Evolutionary conservation across 2,329 filamentous ascomycete species (phyloP), one percentile per base, ranked within the genome.

Genomic region (Cordyceps cicadae): DNA sequence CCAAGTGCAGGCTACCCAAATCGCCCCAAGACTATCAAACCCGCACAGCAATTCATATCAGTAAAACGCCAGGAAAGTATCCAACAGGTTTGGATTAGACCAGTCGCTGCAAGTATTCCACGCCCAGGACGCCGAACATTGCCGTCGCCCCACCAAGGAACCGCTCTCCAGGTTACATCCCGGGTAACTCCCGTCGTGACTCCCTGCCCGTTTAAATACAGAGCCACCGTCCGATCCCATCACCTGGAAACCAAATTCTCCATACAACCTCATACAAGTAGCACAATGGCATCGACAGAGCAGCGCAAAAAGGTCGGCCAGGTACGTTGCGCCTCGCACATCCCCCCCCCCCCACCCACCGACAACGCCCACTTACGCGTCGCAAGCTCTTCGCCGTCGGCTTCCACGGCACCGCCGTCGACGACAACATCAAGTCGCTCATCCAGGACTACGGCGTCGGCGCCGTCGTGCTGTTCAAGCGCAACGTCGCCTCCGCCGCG

Each of bases 351-450:
- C 56, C 21, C 17, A 14, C 3, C 3, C 24, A 24, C 24, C 3
- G 8, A 43, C 29, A 24, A 39, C 46, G 45, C 12, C 21, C 26
- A 6, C 43, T 46, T 7, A 24, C 29, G 29, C 19, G 6, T n/a
- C 6, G 12, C 26, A 69, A 69, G 67, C 66, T 69, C 24, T 68
- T 69, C 29, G 67, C 66, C 11, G 66, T 67, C 45, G 67, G 67
- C 21, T 69, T 69, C 56, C 66, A 69, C 54, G 64, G 64, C 58
- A 63, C 61, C 11, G 60, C 62, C 14, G 54, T 67, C 41, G 64
- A 68, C 57, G 39, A 59, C 19, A 62, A 66, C 26, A 67, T 69
- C 50, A 65, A 53, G 8, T 64, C 67, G 5, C 63, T 69, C 9
- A 65, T 69, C 34, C 65, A 64, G 5, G 65, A 69, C 50, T 69